phyloP scores from a whole-genome alignment of 1,284 basidiomycete genomes.

The Cystobasidiaceae sp. region DNA sequence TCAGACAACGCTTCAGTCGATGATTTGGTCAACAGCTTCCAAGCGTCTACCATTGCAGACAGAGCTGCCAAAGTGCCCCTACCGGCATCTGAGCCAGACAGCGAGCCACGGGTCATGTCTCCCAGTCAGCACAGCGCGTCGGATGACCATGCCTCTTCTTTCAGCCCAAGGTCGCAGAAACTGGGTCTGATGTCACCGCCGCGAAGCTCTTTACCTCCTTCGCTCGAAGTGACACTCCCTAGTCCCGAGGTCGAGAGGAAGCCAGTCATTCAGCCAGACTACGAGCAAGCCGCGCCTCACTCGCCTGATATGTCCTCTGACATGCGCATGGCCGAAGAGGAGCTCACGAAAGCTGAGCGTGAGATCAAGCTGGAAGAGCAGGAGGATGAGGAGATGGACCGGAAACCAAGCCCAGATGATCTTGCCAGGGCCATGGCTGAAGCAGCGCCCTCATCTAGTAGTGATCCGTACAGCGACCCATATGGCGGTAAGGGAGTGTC shows the following conservation, averaged over 20 bases:
- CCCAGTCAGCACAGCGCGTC: not conserved
- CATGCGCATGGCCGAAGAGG: not conserved
- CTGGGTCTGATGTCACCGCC: too few species aligned
- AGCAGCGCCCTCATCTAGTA: too few species aligned
- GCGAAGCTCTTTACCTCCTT: not conserved
- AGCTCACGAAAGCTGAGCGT: not conserved
- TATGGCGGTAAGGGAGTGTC: too few species aligned
- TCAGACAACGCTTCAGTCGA: too few species aligned
- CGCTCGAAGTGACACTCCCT: not conserved
- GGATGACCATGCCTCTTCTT: not conserved
- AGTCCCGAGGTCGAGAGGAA: constrained; percentile 6
- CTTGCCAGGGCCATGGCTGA: too few species aligned
- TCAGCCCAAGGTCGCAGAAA: too few species aligned
- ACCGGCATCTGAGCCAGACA: constrained; percentile 12
- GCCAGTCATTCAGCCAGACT: not conserved
- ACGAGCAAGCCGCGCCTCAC: not conserved
- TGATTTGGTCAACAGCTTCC: too few species aligned
- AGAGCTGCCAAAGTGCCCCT: not conserved
- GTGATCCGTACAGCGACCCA: too few species aligned
- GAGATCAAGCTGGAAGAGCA: constrained; percentile 15
- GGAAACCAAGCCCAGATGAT: not conserved
- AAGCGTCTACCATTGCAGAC: too few species aligned
- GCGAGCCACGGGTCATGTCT: not conserved
- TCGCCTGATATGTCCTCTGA: not conserved
- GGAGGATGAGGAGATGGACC: not conserved